Evolutionary conservation across 2,329 filamentous ascomycete genomes (phyloP).

Genomic region (Colletotrichum coccodes): DNA sequence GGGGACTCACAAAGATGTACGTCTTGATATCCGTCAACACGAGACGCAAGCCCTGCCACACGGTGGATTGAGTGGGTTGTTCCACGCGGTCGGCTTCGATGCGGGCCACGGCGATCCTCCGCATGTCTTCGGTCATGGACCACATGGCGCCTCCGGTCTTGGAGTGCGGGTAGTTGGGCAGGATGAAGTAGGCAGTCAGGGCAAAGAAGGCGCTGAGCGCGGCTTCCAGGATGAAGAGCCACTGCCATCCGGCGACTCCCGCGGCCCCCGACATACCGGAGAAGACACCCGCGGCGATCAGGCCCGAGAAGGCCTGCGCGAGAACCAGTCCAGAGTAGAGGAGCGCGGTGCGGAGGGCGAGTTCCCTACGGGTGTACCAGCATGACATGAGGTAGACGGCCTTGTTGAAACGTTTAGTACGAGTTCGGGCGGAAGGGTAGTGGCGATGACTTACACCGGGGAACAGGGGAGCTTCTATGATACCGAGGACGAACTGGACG

Average conservation of each 20-base stretch:
- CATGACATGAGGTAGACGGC: slow-evolving; percentile 55
- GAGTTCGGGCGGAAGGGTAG: no score
- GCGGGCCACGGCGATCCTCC: slow-evolving; percentile 41
- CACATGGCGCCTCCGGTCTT: slow-evolving; percentile 48
- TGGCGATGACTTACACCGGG: slow-evolving; percentile 23
- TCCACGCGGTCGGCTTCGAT: slow-evolving; percentile 48
- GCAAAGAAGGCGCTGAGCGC: slow-evolving; percentile 41
- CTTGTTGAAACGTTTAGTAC: not conserved
- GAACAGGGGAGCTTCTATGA: slow-evolving; percentile 34
- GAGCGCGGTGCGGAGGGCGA: slow-evolving; percentile 54
- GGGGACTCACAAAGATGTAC: slow-evolving; percentile 17
- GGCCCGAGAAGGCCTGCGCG: slow-evolving; percentile 51
- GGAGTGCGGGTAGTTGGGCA: slow-evolving; percentile 49
- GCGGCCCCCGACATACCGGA: slow-evolving; percentile 39
- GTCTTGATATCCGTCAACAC: slow-evolving; percentile 25
- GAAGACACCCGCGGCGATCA: slow-evolving; percentile 56
- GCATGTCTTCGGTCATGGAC: slow-evolving; percentile 46
- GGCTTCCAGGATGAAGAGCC: slow-evolving; percentile 46
- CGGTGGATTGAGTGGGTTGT: slow-evolving; percentile 16
- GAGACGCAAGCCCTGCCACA: slow-evolving; percentile 21
- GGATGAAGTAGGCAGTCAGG: slow-evolving; percentile 44
- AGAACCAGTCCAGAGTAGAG: slow-evolving; percentile 53
- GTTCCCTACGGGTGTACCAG: slow-evolving; percentile 64
- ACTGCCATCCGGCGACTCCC: slow-evolving; percentile 42
- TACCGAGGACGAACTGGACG: slow-evolving; percentile 33